Evolutionary conservation across 1,139 yeast species (phyloP).

Genomic region (Hansenula lynferdii): DNA sequence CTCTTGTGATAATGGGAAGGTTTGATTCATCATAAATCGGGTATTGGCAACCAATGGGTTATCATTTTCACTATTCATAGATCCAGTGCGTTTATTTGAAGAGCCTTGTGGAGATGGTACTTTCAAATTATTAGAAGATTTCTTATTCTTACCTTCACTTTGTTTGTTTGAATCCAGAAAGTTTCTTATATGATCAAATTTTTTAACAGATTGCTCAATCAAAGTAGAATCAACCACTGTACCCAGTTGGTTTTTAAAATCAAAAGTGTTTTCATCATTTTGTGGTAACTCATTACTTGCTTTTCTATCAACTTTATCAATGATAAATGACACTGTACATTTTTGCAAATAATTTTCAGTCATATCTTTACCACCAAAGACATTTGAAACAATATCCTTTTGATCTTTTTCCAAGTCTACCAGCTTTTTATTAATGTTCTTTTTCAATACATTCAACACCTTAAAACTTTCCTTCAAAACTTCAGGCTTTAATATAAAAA

Average conservation of each 20-base stretch:
- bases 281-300: constrained; percentile 6
- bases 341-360: constrained; percentile 25
- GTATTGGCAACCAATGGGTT: not conserved
- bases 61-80: not conserved
- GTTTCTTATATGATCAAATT: constrained; percentile 10
- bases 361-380: constrained; percentile 26
- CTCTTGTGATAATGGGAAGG: constrained; percentile 1
- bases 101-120: not conserved
- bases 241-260: constrained; percentile 18
- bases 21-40: not conserved
- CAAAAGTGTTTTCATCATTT: constrained; percentile 8
- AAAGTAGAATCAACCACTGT: constrained; percentile 11
- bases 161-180: not conserved
- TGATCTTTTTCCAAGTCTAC: constrained; percentile 21
- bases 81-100: not conserved
- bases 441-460: constrained; percentile 21
- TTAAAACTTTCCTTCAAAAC: constrained; percentile 24
- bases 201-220: constrained; percentile 9
- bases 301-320: constrained; percentile 12
- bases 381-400: constrained; percentile 24
- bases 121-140: not conserved
- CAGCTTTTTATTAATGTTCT: constrained; percentile 17
- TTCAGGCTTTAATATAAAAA: constrained; percentile 22
- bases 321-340: constrained; percentile 23
- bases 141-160: not conserved